Base-by-base conservation (phyloP, 768 basidiomycete species). In the Rubroboletus satanas region DNA sequence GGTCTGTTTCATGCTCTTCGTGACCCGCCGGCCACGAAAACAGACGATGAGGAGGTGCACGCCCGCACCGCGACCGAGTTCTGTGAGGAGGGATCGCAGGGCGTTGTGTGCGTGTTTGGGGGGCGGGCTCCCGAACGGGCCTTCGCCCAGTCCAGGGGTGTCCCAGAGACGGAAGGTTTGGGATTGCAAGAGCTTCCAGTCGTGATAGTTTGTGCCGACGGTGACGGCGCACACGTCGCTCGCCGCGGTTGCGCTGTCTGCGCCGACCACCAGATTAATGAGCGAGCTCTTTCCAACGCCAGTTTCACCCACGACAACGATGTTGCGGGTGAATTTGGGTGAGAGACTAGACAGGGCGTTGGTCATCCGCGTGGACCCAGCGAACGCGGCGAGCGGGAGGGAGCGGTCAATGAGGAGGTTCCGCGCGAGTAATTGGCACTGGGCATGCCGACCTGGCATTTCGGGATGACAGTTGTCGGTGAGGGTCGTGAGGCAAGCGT, bases 281-380 rank as follows among this genome's bases (percentile, higher is more conserved):
- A 51, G 35, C 3, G 64, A 67, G 39, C 65, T 65, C 54, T 66
- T 66, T 26, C 64, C 64, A 6, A 51, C 60, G 21, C 64, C 77
- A 0, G 70, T 70, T 56, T 75, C 73, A 5, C 77, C 77, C 15
- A 78, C 77, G 18, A 78, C 45, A 44, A 79, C 61, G 45, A 78
- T 54, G 47, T 73, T 68, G 43, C 58, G 56, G 29, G 57, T 62
- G 38, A 58, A 55, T n/a, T 61, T 67, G 45, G 53, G 28, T 5
- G 59, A 53, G 36, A 53, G 38, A 32, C 37, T 65, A 10, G 63
- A 62, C 7, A 18, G 29, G 17, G 23, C 17, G 8, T 26, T 48
- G 55, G 42, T 45, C 35, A n/a, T 28, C 29, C 49, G 49, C 31
- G 33, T 36, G 12, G 58, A 36, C 8, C 26, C 54, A 7, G 26